Evolutionary conservation across 305 asterid species (phyloP).

Genomic region (Fraxinus dipetala): DNA sequence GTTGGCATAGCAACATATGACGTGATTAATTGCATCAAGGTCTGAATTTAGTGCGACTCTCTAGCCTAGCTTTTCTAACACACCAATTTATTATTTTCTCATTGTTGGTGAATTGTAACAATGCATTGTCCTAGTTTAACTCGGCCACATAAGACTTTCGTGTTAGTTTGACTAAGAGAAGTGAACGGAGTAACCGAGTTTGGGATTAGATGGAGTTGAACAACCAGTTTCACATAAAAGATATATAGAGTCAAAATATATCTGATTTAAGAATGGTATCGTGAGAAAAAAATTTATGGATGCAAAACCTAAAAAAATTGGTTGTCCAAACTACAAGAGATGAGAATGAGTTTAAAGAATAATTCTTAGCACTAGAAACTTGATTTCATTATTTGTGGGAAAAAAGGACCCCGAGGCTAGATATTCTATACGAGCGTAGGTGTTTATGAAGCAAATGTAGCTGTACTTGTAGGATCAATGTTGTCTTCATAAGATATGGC

Average conservation of each 20-base stretch:
- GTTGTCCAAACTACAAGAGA: neutral
- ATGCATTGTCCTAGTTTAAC: neutral
- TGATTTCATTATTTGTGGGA: neutral
- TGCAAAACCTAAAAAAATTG: neutral
- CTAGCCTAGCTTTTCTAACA: too few species aligned
- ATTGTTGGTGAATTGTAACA: too few species aligned
- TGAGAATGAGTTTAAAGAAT: neutral
- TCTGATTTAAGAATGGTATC: neutral
- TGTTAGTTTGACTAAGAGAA: neutral
- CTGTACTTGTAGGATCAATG: neutral
- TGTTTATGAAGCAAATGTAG: neutral
- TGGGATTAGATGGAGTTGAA: too few species aligned
- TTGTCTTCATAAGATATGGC: neutral
- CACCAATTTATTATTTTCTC: too few species aligned
- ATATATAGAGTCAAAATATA: too few species aligned
- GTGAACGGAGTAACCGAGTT: neutral
- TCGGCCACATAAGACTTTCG: neutral
- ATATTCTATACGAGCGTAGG: neutral
- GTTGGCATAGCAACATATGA: neutral
- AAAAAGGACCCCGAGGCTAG: neutral
- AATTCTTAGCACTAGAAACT: neutral
- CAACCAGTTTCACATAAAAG: neutral
- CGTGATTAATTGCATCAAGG: neutral
- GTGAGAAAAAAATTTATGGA: neutral
- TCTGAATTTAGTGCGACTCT: too few species aligned